A percentile compares a stretch with the other conserved stretches of the same genome.
phyloP scores from a whole-genome alignment of 805 yeast genomes.

The Candida incommunis region DNA sequence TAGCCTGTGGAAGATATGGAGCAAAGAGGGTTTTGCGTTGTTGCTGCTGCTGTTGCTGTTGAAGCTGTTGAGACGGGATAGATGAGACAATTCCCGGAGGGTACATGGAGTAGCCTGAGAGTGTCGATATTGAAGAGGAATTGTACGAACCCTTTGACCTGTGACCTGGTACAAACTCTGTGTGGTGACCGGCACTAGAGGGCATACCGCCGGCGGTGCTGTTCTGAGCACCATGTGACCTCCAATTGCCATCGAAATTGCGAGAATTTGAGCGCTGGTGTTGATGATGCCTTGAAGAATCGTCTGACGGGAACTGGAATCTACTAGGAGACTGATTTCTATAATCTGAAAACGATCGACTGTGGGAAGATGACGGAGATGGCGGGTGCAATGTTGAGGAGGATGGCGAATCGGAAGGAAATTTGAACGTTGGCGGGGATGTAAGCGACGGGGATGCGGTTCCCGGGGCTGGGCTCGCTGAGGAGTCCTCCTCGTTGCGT shows the following conservation, averaged over 20 bases:
- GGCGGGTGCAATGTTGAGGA: background rate
- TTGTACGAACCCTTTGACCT: slow-evolving; percentile 54
- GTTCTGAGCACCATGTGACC: slow-evolving; percentile 32
- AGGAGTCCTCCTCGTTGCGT: slow-evolving; percentile 6
- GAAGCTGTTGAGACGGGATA: slow-evolving; percentile 11
- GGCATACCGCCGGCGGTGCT: slow-evolving; percentile 43
- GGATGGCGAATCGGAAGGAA: slow-evolving; percentile 30
- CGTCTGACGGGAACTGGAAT: slow-evolving; percentile 52
- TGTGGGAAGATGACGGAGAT: slow-evolving; percentile 5
- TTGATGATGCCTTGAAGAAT: background rate
- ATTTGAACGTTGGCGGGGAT: slow-evolving; percentile 34
- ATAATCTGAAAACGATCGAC: slow-evolving; percentile 9
- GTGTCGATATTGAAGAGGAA: slow-evolving; percentile 27
- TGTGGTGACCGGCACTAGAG: slow-evolving; percentile 18
- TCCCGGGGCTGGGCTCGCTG: slow-evolving; percentile 5
- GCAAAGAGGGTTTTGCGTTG: slow-evolving; percentile 64
- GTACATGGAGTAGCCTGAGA: slow-evolving; percentile 5
- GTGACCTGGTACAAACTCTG: slow-evolving; percentile 63
- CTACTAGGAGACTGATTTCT: slow-evolving; percentile 29
- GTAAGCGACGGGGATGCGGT: slow-evolving; percentile 11
- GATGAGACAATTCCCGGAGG: slow-evolving; percentile 3
- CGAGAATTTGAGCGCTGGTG: slow-evolving; percentile 3
- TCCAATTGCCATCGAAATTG: slow-evolving; percentile 17
- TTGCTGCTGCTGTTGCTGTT: slow-evolving; percentile 25
- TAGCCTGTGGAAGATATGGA: slow-evolving; percentile 88